Percentiles rank a stretch among this genome's conserved stretches.
phyloP scores from a whole-genome alignment of 225 moss, liverwort and hornwort genomes.

The Marchantia polymorpha region DNA sequence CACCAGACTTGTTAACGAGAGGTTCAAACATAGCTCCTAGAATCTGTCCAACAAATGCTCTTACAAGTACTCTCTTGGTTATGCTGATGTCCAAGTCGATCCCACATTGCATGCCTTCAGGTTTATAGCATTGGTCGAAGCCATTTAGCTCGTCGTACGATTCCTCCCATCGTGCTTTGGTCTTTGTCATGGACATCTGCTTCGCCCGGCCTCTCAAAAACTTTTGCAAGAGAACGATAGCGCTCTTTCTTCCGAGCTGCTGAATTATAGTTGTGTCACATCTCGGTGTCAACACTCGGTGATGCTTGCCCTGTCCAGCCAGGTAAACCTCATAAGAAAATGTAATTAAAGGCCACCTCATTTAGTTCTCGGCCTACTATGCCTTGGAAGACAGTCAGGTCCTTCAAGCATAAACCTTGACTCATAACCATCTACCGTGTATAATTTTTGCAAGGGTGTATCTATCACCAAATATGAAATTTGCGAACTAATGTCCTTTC shows the following conservation, averaged over 20 bases:
- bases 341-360: not conserved
- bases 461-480: no score
- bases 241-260: conserved; percentile 39
- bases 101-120: conserved; percentile 7
- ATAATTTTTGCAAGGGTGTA: no score
- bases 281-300: conserved; percentile 48
- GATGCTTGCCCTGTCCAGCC: conserved; percentile 40
- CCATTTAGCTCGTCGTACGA: conserved; percentile 50
- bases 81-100: conserved; percentile 32
- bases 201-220: conserved; percentile 38
- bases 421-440: no score
- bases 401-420: not conserved
- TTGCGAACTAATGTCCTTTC: no score
- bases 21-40: conserved; percentile 10
- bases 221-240: conserved; percentile 40
- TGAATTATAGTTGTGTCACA: conserved; percentile 44
- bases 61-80: conserved; percentile 31
- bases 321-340: not conserved
- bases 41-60: conserved; percentile 26
- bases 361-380: not conserved
- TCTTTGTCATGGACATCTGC: conserved; percentile 36
- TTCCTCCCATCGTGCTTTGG: conserved; percentile 41
- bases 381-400: not conserved
- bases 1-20: not conserved
- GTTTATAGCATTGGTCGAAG: conserved; percentile 33